Base-by-base conservation (phyloP, 2,329 filamentous ascomycete species). In the Clonostachys chloroleuca region DNA sequence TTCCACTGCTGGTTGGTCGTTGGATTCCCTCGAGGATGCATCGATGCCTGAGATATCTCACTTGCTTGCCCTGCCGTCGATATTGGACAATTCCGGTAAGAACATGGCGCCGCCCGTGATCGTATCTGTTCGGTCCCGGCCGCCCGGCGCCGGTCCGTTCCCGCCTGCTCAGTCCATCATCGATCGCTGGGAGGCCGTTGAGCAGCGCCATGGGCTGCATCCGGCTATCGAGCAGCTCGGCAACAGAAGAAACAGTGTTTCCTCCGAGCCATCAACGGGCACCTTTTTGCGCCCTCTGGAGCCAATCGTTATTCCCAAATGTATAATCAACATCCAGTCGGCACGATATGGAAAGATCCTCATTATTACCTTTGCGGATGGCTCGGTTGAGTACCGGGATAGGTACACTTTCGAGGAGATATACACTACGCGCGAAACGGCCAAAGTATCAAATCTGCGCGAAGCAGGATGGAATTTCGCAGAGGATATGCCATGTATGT, bases 171-270 rank as follows among this genome's bases (percentile, higher is more conserved):
- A 87, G 55, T 95, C 85, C 54, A 79, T 92, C 39, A 75, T 97
- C 51, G 84, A 90, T 52, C 80, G 87, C 51, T 97, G 92, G 92
- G 86, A 94, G 55, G 70, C 95, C 13, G 63, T 92, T 10, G 82
- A 87, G 34, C 75, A 81, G 43, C 68, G 77, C n/a, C 81, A 86
- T 52, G 74, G 70, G 10, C 69, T 95, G 8, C 87, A 94, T 59
- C 69, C 84, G 3, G 86, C 86, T 12, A 92, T 95, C 61, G 86
- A 90, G 54, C 86, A 92, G 55, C 74, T 94, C 24, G 81, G 83
- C 8, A 63, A 63, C 40, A 81, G 86, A 55, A 82, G 81, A 57
- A 82, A 80, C 58, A 80, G 74, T 42, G 49, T 66, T 44, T 58
- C 64, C 12, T 57, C 59, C 12, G 66, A 69, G 34, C 52, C 60